Conservation (phyloP, 2,329 filamentous ascomycete species). For the Ophiostoma triangulosporum region DNA sequence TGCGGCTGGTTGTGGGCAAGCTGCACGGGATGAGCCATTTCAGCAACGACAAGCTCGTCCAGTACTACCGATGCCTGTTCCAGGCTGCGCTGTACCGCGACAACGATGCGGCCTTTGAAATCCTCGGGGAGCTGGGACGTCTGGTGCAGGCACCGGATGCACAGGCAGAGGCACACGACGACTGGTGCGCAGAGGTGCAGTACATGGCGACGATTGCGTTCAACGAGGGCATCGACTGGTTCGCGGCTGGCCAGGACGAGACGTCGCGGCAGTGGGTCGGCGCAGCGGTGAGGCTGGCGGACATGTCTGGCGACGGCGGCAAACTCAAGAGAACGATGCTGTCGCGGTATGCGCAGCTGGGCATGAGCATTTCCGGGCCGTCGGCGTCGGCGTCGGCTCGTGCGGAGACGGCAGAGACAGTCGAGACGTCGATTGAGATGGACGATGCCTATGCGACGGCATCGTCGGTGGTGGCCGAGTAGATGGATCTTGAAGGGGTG, state of each 20-base stretch:
- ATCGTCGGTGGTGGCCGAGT: neutral
- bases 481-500: too few relatives aligned
- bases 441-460: neutral
- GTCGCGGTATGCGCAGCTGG: conserved; percentile 30
- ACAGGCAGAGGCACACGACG: too few relatives aligned
- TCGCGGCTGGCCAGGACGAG: conserved; percentile 38
- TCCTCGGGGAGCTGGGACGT: conserved; percentile 49
- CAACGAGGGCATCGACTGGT: conserved; percentile 59
- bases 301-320: conserved; percentile 41
- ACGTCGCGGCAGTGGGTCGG: conserved; percentile 47
- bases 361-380: conserved; percentile 13
- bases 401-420: neutral
- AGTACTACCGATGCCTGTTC: conserved; percentile 69
- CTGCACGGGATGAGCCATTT: conserved; percentile 45
- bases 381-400: too few relatives aligned
- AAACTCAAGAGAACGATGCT: conserved; percentile 30
- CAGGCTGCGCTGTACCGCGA: conserved; percentile 48
- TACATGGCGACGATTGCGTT: conserved; percentile 61
- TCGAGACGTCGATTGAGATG: neutral
- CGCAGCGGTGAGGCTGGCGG: conserved; percentile 48
- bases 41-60: conserved; percentile 47
- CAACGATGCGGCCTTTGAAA: conserved; percentile 39
- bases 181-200: conserved; percentile 45
- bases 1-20: conserved; percentile 57
- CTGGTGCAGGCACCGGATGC: conserved; percentile 26